Conservation (phyloP, 1,139 yeast genomes). For the Oligophagozyma castellii region DNA sequence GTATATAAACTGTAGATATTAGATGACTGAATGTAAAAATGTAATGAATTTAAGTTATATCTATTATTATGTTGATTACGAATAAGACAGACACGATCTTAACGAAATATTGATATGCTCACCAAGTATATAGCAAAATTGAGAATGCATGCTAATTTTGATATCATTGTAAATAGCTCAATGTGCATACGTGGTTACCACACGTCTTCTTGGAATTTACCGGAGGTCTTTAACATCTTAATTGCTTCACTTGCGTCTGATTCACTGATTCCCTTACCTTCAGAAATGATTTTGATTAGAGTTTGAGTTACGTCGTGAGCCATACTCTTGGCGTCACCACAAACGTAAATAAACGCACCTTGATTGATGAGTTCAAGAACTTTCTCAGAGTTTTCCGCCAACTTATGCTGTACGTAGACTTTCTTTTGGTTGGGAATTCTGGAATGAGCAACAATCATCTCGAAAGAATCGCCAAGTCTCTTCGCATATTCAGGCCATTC, state of each 20-base stretch:
- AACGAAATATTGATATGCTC: no score
- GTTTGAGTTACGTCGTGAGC: conserved; percentile 89
- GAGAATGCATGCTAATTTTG: neutral
- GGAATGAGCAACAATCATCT: conserved; percentile 74
- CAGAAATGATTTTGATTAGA: conserved; percentile 46
- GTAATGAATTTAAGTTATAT: no score
- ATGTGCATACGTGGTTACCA: conserved; percentile 38
- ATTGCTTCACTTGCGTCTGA: conserved; percentile 67
- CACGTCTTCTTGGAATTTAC: conserved; percentile 93
- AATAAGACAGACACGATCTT: no score
- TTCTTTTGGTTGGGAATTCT: conserved; percentile 52
- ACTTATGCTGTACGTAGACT: conserved; percentile 77
- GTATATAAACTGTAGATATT: no score
- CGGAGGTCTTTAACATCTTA: conserved; percentile 69
- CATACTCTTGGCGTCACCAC: conserved; percentile 96
- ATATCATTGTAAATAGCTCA: neutral
- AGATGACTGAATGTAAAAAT: no score
- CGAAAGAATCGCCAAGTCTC: conserved; percentile 49
- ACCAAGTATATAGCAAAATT: neutral
- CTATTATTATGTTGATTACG: no score
- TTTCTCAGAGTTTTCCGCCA: conserved; percentile 42
- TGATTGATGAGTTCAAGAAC: conserved; percentile 46
- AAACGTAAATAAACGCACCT: conserved; percentile 85
- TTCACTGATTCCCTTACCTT: conserved; percentile 36
- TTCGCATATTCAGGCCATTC: conserved; percentile 74